Percentiles rank a stretch among this genome's conserved stretches.
These are phyloP conservation scores for Oryza punctata DNA, from an alignment of 176 grass and related monocot species.

Conservation along the genomic window DNA sequence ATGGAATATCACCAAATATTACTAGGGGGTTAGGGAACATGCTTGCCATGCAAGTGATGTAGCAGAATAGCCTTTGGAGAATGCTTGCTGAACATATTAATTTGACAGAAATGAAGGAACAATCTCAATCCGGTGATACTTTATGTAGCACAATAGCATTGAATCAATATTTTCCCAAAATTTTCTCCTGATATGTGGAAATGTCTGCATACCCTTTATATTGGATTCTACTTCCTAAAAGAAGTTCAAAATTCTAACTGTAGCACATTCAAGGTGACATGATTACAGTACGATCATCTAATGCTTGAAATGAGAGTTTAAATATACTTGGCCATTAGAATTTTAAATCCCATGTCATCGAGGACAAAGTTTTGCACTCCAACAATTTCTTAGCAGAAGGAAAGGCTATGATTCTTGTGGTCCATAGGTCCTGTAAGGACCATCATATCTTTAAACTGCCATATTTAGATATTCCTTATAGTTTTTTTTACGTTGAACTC, in stretches of 20 bases:
- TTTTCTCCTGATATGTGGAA: too few relatives aligned
- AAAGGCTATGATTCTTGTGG: slow-evolving; percentile 16
- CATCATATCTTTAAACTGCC: slow-evolving; percentile 7
- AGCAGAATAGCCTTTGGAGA: not conserved
- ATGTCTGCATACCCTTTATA: not conserved
- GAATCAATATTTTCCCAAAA: too few relatives aligned
- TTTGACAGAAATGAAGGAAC: slow-evolving; percentile 7
- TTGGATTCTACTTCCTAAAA: not conserved
- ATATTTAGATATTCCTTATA: slow-evolving; percentile 21
- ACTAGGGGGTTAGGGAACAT: slow-evolving; percentile 20
- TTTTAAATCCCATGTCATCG: not conserved
- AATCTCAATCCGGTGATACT: too few relatives aligned
- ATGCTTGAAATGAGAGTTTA: not conserved
- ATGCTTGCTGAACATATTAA: slow-evolving; percentile 9
- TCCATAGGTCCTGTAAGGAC: not conserved
- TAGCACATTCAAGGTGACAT: not conserved
- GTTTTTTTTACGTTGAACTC: slow-evolving; percentile 10
- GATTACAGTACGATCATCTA: not conserved
- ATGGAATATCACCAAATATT: slow-evolving; percentile 20
- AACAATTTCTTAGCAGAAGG: slow-evolving; percentile 1
- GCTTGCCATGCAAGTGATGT: slow-evolving; percentile 7
- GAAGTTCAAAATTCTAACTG: not conserved
- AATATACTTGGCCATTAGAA: not conserved
- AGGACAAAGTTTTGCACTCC: not conserved
- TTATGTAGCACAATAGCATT: too few relatives aligned